Conservation (phyloP, 768 basidiomycete genomes). For the Tylopilus rubrobrunneus region DNA sequence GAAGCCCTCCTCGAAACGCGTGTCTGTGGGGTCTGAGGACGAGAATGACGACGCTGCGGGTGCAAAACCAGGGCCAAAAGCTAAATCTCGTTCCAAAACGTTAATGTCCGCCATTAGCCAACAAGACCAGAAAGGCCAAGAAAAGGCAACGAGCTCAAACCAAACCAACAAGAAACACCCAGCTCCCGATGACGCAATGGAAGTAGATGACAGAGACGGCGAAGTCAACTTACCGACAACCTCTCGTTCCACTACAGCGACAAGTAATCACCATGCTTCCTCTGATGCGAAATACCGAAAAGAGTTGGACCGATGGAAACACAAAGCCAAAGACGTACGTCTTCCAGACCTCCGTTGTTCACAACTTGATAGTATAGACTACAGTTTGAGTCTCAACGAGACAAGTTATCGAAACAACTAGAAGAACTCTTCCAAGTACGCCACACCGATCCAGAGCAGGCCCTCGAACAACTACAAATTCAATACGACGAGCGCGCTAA, state of each 20-base stretch:
- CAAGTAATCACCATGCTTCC: conserved; percentile 10
- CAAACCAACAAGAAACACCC: conserved; percentile 6
- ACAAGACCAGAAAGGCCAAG: conserved; percentile 8
- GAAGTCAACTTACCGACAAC: conserved; percentile 1
- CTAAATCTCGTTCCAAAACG: conserved; percentile 17
- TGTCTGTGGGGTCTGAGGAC: neutral
- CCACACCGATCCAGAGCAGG: conserved; percentile 61
- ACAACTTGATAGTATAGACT: neutral
- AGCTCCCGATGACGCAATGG: conserved; percentile 10
- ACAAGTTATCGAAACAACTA: conserved; percentile 48
- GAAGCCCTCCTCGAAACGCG: conserved; percentile 17
- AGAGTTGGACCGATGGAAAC: conserved; percentile 31
- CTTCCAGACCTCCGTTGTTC: neutral
- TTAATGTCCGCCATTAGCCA: neutral
- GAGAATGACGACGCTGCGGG: neutral
- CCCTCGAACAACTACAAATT: conserved; percentile 43
- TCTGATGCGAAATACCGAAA: conserved; percentile 14
- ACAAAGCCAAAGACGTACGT: conserved; percentile 26
- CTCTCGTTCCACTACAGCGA: conserved; percentile 1
- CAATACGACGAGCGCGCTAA: conserved; percentile 50
- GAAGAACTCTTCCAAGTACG: conserved; percentile 57
- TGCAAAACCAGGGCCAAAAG: conserved; percentile 10
- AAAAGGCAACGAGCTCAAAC: conserved; percentile 8
- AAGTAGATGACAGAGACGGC: conserved; percentile 9
- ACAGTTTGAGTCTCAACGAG: conserved; percentile 39